These are phyloP conservation scores for Cantharellus anzutake DNA, from an alignment of 768 basidiomycete species.

Conservation along the genomic window DNA sequence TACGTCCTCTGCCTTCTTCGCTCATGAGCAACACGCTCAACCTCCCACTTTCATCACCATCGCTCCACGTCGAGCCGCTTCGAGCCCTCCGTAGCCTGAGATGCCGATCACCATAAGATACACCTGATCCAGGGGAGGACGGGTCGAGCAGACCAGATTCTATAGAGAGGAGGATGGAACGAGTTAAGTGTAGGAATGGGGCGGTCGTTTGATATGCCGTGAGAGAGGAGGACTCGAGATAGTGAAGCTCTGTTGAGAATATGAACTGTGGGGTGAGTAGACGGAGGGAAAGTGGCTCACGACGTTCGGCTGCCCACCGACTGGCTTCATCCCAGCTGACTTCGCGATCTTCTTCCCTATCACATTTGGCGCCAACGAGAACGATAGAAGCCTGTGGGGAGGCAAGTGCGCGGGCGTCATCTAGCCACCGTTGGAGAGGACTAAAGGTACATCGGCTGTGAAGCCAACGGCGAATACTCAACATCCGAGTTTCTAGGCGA, in stretches of 20 bases:
- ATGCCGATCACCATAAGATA: slow-evolving; percentile 85
- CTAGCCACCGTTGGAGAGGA: slow-evolving; percentile 74
- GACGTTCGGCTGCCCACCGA: slow-evolving; percentile 89
- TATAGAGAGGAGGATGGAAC: slow-evolving; percentile 75
- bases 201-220: slow-evolving; percentile 88
- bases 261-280: not conserved
- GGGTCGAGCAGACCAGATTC: slow-evolving; percentile 84
- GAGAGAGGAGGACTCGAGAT: slow-evolving; percentile 82
- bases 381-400: slow-evolving; percentile 82
- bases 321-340: slow-evolving; percentile 94
- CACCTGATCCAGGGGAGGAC: slow-evolving; percentile 85
- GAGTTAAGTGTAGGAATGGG: slow-evolving; percentile 71
- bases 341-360: slow-evolving; percentile 84
- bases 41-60: slow-evolving; percentile 47
- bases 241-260: slow-evolving; percentile 52
- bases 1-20: not conserved
- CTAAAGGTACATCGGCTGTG: slow-evolving; percentile 70
- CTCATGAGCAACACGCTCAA: slow-evolving; percentile 3
- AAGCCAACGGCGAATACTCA: not conserved
- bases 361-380: slow-evolving; percentile 88
- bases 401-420: slow-evolving; percentile 82
- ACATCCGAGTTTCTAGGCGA: not conserved
- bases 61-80: slow-evolving; percentile 25
- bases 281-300: slow-evolving; percentile 17
- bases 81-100: not conserved